Evolutionary conservation across 768 basidiomycete genomes (phyloP).

Genomic region (Gloeopeniophorella convolvens): DNA sequence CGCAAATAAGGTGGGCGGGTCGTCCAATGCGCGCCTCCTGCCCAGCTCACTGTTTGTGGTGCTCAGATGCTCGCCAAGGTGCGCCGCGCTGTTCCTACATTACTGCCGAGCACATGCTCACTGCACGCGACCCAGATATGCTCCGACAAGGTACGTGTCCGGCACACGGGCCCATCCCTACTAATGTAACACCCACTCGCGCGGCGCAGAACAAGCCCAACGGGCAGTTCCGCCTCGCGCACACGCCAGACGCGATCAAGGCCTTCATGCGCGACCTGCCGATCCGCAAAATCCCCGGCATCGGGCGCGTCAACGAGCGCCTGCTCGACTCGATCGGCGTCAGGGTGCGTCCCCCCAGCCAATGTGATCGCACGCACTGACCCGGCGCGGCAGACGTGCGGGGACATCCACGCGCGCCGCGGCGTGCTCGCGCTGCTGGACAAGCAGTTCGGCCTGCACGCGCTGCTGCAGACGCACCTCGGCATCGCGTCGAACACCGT

Average conservation of each 20-base stretch:
- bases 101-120: neutral
- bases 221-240: conserved; percentile 77
- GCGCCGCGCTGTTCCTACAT: conserved; percentile 14
- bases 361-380: too few relatives aligned
- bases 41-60: neutral
- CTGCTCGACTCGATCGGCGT: conserved; percentile 83
- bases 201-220: conserved; percentile 79
- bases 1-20: conserved; percentile 71
- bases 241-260: conserved; percentile 54
- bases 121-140: conserved; percentile 53
- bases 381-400: conserved; percentile 91
- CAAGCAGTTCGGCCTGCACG: conserved; percentile 74
- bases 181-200: neutral
- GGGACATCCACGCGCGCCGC: conserved; percentile 77
- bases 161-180: neutral
- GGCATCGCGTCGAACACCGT: conserved; percentile 86
- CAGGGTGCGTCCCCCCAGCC: conserved; percentile 60
- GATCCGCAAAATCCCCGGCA: conserved; percentile 82
- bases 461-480: conserved; percentile 72
- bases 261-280: conserved; percentile 76
- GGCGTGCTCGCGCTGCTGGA: conserved; percentile 76
- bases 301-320: conserved; percentile 87
- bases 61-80: conserved; percentile 88
- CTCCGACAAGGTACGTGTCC: conserved; percentile 71
- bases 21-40: conserved; percentile 12